Evolutionary conservation across 1,284 basidiomycete genomes (phyloP).

Genomic region (Ganoderma multipileum): DNA sequence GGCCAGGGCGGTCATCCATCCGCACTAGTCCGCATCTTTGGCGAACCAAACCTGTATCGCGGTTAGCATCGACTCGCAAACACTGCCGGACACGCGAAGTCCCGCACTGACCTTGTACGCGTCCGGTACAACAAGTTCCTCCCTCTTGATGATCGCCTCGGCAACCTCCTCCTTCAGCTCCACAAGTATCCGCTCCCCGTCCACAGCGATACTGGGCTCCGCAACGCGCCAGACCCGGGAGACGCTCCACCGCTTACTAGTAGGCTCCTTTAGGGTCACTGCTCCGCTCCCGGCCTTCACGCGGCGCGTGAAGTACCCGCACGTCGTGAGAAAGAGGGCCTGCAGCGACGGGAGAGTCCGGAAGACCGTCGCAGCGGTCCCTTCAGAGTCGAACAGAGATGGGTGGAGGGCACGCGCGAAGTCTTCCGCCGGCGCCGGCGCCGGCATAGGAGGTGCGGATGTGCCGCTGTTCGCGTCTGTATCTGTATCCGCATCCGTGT

Average conservation of each 20-base stretch:
- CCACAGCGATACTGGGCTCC: background rate
- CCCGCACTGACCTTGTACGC: background rate
- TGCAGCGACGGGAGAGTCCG: background rate
- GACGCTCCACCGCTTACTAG: background rate
- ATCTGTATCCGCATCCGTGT: background rate
- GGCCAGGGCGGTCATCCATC: too few relatives aligned
- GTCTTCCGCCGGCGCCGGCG: background rate
- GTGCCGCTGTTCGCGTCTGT: too few relatives aligned
- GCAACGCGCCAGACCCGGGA: background rate
- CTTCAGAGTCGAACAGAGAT: background rate
- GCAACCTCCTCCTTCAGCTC: background rate
- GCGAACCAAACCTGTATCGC: background rate
- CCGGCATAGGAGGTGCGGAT: background rate
- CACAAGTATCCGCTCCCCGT: background rate
- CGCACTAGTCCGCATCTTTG: background rate
- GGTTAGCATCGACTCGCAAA: background rate
- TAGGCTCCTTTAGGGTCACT: background rate
- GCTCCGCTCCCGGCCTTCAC: background rate
- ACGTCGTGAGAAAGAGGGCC: background rate
- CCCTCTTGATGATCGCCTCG: background rate
- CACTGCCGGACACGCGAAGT: background rate
- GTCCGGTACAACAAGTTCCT: background rate
- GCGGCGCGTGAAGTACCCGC: background rate
- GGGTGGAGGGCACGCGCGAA: background rate
- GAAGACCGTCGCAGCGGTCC: background rate